A percentile compares a stretch with the other conserved stretches of the same genome.
These are phyloP conservation scores for Melianthus villosus DNA, from an alignment of 441 rosid genomes.

Conservation along the genomic window DNA sequence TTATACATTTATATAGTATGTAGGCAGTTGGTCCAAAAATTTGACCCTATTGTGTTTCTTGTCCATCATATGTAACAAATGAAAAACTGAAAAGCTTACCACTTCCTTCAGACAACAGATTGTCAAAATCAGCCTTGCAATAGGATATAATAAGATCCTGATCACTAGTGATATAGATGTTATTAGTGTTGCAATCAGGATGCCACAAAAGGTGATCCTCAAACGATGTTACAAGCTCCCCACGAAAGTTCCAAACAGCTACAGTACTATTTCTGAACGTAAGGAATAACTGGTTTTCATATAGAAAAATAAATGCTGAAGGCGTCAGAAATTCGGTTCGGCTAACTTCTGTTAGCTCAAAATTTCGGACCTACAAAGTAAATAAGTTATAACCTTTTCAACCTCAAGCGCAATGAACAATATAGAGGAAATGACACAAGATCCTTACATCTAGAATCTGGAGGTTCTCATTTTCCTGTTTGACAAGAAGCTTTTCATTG, in stretches of 20 bases:
- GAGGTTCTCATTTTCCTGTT: conserved; percentile 74
- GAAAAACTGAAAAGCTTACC: conserved; percentile 53
- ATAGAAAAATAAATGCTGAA: conserved; percentile 61
- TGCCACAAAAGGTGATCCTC: conserved; percentile 85
- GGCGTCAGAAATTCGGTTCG: conserved; percentile 56
- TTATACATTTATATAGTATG: too few species aligned
- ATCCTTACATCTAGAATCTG: conserved; percentile 78
- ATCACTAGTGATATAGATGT: conserved; percentile 77
- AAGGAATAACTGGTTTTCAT: conserved; percentile 62
- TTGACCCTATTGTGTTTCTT: too few species aligned
- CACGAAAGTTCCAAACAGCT: conserved; percentile 84
- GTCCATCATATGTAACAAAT: conserved; percentile 5
- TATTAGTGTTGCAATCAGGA: conserved; percentile 86
- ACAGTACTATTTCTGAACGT: conserved; percentile 64
- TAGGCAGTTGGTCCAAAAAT: background rate
- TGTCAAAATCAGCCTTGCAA: conserved; percentile 78
- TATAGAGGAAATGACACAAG: too few species aligned
- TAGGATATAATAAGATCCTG: conserved; percentile 91
- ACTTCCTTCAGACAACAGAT: conserved; percentile 54
- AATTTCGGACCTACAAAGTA: conserved; percentile 49
- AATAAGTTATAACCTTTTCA: too few species aligned
- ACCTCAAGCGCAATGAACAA: too few species aligned
- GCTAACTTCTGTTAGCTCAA: conserved; percentile 51
- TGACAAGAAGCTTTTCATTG: conserved; percentile 79
- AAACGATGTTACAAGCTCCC: conserved; percentile 70